Conservation (phyloP, 176 grass and related monocot species). For the Oryza meridionalis region DNA sequence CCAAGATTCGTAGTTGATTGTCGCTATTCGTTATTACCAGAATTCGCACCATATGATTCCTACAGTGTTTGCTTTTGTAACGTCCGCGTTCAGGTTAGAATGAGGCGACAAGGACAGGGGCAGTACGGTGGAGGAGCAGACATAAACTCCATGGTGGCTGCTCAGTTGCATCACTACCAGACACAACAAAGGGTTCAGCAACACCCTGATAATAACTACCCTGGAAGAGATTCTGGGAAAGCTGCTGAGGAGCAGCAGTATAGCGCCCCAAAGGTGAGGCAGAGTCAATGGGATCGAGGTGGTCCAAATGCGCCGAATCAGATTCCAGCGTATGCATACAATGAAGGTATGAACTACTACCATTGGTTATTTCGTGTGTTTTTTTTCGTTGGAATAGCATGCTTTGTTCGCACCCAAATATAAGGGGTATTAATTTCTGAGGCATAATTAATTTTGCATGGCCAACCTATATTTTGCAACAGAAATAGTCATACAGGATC, state of each 20-base stretch:
- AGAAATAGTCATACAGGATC: neutral
- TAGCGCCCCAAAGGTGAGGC: constrained; percentile 49
- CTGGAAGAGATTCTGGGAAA: constrained; percentile 50
- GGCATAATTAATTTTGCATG: neutral
- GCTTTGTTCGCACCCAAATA: constrained; percentile 9
- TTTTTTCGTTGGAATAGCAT: constrained; percentile 8
- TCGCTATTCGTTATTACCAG: neutral
- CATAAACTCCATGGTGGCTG: constrained; percentile 52
- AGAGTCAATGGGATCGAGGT: constrained; percentile 81
- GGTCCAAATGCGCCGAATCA: constrained; percentile 47
- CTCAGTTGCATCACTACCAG: constrained; percentile 73
- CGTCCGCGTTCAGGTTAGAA: constrained; percentile 39
- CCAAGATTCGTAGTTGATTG: neutral
- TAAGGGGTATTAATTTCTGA: neutral
- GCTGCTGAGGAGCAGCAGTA: constrained; percentile 61
- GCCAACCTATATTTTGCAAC: constrained; percentile 9
- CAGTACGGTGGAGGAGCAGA: constrained; percentile 59
- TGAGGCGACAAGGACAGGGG: constrained; percentile 60
- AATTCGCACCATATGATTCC: constrained; percentile 16
- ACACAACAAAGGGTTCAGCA: constrained; percentile 62
- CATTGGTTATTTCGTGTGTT: constrained; percentile 36
- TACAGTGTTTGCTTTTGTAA: constrained; percentile 14
- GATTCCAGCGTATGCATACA: constrained; percentile 55
- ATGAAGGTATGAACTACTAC: constrained; percentile 47
- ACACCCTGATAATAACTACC: constrained; percentile 56